Evolutionary conservation across 257 asterid species (phyloP).

Genomic region (Solanum sparsipilum): DNA sequence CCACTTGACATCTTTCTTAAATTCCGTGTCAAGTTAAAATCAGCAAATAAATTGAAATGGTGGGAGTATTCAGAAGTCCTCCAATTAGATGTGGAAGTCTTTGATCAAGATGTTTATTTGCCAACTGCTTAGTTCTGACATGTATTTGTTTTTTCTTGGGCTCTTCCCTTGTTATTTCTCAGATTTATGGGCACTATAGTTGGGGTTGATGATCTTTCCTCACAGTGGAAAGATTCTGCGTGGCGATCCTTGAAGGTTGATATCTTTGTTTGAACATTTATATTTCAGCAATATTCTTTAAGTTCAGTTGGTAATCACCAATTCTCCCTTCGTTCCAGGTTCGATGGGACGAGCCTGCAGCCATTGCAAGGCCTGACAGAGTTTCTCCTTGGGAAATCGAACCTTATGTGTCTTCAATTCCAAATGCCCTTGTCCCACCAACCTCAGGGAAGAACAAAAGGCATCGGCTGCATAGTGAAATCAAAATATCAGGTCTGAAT

Average conservation of each 20-base stretch:
- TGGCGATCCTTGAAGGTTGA: slow-evolving; percentile 73
- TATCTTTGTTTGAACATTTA: neutral
- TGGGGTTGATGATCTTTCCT: slow-evolving; percentile 54
- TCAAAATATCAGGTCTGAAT: slow-evolving; percentile 35
- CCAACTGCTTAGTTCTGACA: neutral
- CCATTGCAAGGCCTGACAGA: slow-evolving; percentile 52
- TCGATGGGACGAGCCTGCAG: slow-evolving; percentile 78
- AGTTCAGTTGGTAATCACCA: neutral
- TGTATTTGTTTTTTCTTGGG: neutral
- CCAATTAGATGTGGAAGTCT: neutral
- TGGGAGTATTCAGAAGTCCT: neutral
- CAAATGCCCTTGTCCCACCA: slow-evolving; percentile 29
- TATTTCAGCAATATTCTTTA: neutral
- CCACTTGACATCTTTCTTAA: neutral
- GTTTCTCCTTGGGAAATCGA: slow-evolving; percentile 90
- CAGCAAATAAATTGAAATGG: neutral
- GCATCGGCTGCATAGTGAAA: slow-evolving; percentile 35
- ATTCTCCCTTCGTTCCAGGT: slow-evolving; percentile 25
- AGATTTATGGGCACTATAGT: slow-evolving; percentile 76
- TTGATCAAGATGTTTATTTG: neutral
- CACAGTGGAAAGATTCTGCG: slow-evolving; percentile 51
- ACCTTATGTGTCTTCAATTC: slow-evolving; percentile 46
- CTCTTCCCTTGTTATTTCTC: neutral
- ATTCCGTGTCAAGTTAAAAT: neutral
- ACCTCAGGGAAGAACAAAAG: slow-evolving; percentile 38